Conservation (phyloP, 164 flowering plant genomes). For the Aristolochia contorta region DNA sequence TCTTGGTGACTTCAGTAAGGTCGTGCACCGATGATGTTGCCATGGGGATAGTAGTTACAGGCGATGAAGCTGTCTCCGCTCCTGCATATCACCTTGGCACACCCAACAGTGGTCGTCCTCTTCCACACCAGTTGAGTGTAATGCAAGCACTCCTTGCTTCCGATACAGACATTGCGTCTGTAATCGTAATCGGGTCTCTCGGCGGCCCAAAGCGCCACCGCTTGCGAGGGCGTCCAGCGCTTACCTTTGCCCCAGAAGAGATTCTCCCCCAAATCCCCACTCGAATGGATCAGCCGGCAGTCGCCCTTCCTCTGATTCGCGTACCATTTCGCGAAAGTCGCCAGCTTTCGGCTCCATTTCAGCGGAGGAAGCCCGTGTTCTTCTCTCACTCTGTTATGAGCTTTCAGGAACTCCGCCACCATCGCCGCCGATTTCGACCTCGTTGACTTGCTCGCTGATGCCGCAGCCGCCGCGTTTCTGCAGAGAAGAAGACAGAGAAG, state of each 20-base stretch:
- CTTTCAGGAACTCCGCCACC: constrained; percentile 1
- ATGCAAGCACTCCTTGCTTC: constrained; percentile 10
- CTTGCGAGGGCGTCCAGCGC: constrained; percentile 7
- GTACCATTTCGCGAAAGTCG: constrained; percentile 11
- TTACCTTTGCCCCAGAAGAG: constrained; percentile 15
- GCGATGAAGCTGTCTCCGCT: constrained; percentile 10
- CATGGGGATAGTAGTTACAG: constrained; percentile 16
- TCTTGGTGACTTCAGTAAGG: too few species aligned
- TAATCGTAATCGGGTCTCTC: constrained; percentile 12
- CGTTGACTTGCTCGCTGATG: neutral
- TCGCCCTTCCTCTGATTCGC: constrained; percentile 11
- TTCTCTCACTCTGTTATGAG: constrained; percentile 11
- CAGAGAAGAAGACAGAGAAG: constrained; percentile 1
- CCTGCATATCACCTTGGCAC: constrained; percentile 8
- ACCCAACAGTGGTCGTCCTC: constrained; percentile 9
- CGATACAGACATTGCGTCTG: constrained; percentile 4
- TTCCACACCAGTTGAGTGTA: constrained; percentile 20
- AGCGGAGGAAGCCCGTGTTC: constrained; percentile 9
- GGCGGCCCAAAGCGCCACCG: constrained; percentile 13
- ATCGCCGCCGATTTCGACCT: neutral
- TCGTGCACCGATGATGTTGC: constrained; percentile 8
- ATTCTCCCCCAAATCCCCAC: constrained; percentile 13
- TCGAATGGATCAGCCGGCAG: constrained; percentile 16
- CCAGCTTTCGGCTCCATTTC: constrained; percentile 8
- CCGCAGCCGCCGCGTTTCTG: neutral